phyloP scores from a whole-genome alignment of 768 basidiomycete species.

The Galerina marginata region DNA sequence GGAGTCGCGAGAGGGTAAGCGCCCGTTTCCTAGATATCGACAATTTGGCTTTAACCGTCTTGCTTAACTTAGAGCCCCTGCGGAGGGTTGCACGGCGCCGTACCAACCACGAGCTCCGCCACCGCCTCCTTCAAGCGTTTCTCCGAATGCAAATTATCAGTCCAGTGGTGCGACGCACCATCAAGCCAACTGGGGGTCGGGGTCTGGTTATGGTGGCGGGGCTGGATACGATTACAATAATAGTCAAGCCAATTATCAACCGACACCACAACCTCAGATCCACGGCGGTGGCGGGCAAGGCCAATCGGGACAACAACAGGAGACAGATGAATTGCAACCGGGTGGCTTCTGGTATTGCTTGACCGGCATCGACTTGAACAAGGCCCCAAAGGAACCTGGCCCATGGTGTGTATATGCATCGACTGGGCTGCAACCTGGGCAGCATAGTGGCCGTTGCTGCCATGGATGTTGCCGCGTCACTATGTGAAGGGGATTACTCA shows the following conservation, averaged over 20 bases:
- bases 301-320: neutral
- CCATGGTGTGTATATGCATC: constrained; percentile 5
- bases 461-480: constrained; percentile 4
- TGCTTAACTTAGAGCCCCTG: neutral
- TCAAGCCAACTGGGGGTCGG: constrained; percentile 1
- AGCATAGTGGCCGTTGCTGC: constrained; percentile 2
- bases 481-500: neutral
- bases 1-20: constrained; percentile 2
- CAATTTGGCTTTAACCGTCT: neutral
- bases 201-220: neutral
- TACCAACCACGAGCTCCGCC: neutral
- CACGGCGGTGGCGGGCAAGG: neutral
- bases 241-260: neutral
- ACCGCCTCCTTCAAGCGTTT: neutral
- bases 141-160: neutral
- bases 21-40: neutral
- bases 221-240: neutral
- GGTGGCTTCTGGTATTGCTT: constrained; percentile 8
- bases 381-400: constrained; percentile 1
- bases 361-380: constrained; percentile 1
- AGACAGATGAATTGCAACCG: neutral
- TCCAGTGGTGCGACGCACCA: neutral
- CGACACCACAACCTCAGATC: constrained; percentile 1
- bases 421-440: neutral
- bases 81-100: neutral